Evolutionary conservation across 306 rosid species (phyloP).

Genomic region (Prunus mume): DNA sequence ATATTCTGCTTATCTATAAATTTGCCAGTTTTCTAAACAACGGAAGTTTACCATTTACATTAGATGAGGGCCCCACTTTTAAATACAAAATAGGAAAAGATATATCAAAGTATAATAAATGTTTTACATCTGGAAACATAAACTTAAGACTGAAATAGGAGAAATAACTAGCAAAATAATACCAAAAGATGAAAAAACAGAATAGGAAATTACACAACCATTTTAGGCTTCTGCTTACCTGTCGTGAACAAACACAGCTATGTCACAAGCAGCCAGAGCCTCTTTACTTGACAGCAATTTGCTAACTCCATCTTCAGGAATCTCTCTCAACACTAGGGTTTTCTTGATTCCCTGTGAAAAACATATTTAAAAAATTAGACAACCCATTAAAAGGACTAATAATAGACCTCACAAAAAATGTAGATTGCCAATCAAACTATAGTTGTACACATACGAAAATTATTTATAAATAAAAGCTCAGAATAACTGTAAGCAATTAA

Average conservation of each 20-base stretch:
- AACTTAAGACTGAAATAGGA: neutral
- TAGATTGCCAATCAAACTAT: neutral
- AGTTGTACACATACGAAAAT: neutral
- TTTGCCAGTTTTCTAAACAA: neutral
- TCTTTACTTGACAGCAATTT: slow-evolving; percentile 69
- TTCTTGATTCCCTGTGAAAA: slow-evolving; percentile 64
- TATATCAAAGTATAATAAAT: neutral
- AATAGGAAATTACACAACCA: neutral
- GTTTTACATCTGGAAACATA: neutral
- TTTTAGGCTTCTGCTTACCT: slow-evolving; percentile 46
- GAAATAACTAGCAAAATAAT: neutral
- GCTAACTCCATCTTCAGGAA: slow-evolving; percentile 75
- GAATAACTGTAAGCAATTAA: neutral
- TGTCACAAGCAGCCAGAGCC: slow-evolving; percentile 88
- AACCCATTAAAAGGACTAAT: neutral
- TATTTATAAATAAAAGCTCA: neutral
- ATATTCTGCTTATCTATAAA: neutral
- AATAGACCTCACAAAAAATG: neutral
- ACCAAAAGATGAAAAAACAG: neutral
- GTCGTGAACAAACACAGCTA: slow-evolving; percentile 89
- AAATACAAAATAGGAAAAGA: neutral
- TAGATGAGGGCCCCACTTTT: neutral
- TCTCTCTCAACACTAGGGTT: slow-evolving; percentile 75
- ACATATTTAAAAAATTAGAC: neutral
- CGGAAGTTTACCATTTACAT: neutral